A percentile compares a stretch with the other conserved stretches of the same genome.
Conservation (phyloP, 805 yeast genomes). For the Lachancea dasiensis region DNA sequence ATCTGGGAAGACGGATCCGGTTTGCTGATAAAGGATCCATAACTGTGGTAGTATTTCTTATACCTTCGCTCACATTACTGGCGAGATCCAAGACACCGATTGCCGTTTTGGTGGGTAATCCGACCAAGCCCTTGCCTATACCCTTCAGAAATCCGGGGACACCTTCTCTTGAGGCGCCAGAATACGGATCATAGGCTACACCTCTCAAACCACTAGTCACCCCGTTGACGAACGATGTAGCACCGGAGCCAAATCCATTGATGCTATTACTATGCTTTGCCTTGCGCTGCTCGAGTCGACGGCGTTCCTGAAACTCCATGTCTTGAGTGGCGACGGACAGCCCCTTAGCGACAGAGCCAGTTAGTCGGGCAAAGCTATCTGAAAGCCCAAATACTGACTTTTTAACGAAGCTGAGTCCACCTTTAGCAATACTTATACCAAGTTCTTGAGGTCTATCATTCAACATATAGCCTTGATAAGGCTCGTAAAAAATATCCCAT, state of each 20-base stretch:
- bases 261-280: conserved; percentile 81
- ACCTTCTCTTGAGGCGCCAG: conserved; percentile 86
- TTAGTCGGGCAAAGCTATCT: conserved; percentile 86
- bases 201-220: conserved; percentile 85
- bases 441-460: conserved; percentile 94
- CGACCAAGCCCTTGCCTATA: conserved; percentile 88
- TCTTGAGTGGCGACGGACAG: conserved; percentile 87
- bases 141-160: conserved; percentile 91
- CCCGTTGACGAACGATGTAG: conserved; percentile 82
- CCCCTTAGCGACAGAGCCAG: conserved; percentile 94
- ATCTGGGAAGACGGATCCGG: conserved; percentile 78
- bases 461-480: conserved; percentile 91
- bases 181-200: conserved; percentile 81
- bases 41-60: conserved; percentile 84
- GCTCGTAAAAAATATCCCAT: conserved; percentile 93
- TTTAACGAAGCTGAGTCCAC: conserved; percentile 88
- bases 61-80: conserved; percentile 88
- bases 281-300: conserved; percentile 67
- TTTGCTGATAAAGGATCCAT: conserved; percentile 74
- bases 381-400: conserved; percentile 93
- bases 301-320: conserved; percentile 70
- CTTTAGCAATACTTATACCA: conserved; percentile 93
- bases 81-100: conserved; percentile 93
- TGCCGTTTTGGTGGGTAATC: conserved; percentile 94
- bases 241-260: conserved; percentile 79